Evolutionary conservation across 495 filamentous ascomycete genomes (phyloP), one percentile per base, ranked within the genome.

Genomic region (Aspergillus cristatus): DNA sequence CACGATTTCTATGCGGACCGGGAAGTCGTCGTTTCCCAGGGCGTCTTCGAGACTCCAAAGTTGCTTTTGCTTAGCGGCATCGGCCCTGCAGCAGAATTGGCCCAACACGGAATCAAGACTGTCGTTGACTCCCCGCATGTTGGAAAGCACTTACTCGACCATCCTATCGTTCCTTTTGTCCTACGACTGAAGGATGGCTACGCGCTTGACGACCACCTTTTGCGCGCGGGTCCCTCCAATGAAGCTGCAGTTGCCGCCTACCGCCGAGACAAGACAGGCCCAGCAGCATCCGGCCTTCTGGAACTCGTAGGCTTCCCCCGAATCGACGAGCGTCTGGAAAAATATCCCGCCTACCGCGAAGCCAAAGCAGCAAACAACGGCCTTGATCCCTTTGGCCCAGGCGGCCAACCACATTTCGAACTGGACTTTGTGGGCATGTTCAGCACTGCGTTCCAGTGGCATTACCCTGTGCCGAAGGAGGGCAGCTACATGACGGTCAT

Each of bases 391-490:
- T 78, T 79, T 44, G 69, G 72, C 6, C 77, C 78, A 6, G 69
- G 48, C 20, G 70, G 68, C 18, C 74, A 80, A 49, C 75, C 76
- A 29, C 75, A 80, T 50, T 79, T 80, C 46, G 75, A 82, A 60
- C 63, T 82, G 35, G 75, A 79, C 49, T 81, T 81, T 40, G 70
- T 79, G 33, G 4, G 4, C 20, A 69, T 78, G 61, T 80, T 78
- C 54, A 58, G 63, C 35, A 65, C 63, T 40, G 74, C 76, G 4
- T 81, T 79, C 69, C 77, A 78, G 50, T 79, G 73, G 74, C 76
- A 81, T 51, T 71, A 68, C 48, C 73, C 72, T 0, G 47, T 60
- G 0, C 75, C 76, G 1, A 43, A 56, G 1, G 29, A 53, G 16
- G 75, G 75, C 2, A 65, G 59, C 41, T 62, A 56, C 35, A 47